phyloP scores from a whole-genome alignment of 2,329 filamentous ascomycete species.

The Blumeriella jaapii region DNA sequence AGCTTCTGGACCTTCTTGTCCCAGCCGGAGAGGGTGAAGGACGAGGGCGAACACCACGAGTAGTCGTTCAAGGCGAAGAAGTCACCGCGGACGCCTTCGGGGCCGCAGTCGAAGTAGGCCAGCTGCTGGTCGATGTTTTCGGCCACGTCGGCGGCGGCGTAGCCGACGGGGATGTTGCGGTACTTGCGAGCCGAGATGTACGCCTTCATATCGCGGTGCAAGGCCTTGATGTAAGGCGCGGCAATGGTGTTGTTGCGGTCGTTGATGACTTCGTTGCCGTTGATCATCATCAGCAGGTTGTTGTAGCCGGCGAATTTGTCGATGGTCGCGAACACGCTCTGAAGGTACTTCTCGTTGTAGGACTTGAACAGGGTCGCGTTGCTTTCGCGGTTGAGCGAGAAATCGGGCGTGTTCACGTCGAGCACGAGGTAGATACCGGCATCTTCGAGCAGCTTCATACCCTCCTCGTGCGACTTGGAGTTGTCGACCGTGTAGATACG shows the following conservation, averaged over 20 bases:
- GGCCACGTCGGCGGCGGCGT: slow-evolving; percentile 54
- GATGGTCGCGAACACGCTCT: slow-evolving; percentile 60
- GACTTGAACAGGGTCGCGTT: slow-evolving; percentile 35
- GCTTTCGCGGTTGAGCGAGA: slow-evolving; percentile 55
- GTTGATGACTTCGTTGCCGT: slow-evolving; percentile 49
- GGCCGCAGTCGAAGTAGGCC: slow-evolving; percentile 63
- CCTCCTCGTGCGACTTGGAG: slow-evolving; percentile 53
- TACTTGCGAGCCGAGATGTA: slow-evolving; percentile 38
- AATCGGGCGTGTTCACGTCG: slow-evolving; percentile 62
- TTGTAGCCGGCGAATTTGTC: slow-evolving; percentile 55
- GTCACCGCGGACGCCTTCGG: slow-evolving; percentile 52
- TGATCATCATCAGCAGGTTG: slow-evolving; percentile 56
- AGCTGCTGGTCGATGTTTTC: slow-evolving; percentile 47
- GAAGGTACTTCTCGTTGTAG: slow-evolving; percentile 60
- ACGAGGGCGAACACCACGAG: slow-evolving; percentile 52
- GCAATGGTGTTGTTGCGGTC: slow-evolving; percentile 44
- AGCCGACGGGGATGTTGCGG: slow-evolving; percentile 43
- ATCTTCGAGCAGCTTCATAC: slow-evolving; percentile 54
- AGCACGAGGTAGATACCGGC: slow-evolving; percentile 65
- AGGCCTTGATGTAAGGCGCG: slow-evolving; percentile 47
- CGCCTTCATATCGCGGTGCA: slow-evolving; percentile 44
- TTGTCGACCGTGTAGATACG: slow-evolving; percentile 68
- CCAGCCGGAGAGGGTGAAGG: slow-evolving; percentile 51
- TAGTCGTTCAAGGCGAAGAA: slow-evolving; percentile 59
- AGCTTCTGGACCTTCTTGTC: slow-evolving; percentile 58